Percentiles rank a stretch among this genome's conserved stretches.
These are phyloP conservation scores for Wallacemonas sp. DNA, from an alignment of 208 protist species.

Conservation along the genomic window DNA sequence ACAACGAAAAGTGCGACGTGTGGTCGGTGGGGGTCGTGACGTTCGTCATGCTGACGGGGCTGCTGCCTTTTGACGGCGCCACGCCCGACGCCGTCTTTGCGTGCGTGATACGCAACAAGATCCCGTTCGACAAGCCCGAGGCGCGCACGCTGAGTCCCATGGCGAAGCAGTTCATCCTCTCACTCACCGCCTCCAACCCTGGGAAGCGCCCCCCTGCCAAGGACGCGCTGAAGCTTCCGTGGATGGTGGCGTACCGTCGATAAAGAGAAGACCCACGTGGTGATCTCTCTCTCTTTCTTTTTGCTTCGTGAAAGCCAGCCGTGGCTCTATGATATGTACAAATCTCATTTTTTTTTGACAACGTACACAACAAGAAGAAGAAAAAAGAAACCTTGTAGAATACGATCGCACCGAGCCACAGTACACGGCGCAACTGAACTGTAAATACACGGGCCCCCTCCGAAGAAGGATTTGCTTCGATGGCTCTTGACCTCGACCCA, in stretches of 20 bases:
- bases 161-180: conserved; percentile 58
- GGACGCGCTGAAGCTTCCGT: conserved; percentile 65
- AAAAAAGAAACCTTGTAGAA: not conserved
- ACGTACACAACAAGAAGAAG: not conserved
- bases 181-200: conserved; percentile 57
- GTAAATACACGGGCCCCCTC: too few species aligned
- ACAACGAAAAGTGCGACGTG: conserved; percentile 90
- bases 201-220: conserved; percentile 57
- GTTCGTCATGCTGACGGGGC: conserved; percentile 82
- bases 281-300: too few species aligned
- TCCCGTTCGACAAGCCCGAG: conserved; percentile 68
- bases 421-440: too few species aligned
- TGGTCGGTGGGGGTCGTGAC: conserved; percentile 88
- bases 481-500: too few species aligned
- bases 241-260: conserved; percentile 32
- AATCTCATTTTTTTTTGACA: not conserved
- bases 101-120: conserved; percentile 43
- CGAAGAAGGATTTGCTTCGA: too few species aligned
- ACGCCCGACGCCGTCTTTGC: conserved; percentile 68
- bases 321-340: too few species aligned
- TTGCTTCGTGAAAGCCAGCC: too few species aligned
- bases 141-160: conserved; percentile 33
- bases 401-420: too few species aligned
- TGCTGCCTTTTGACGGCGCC: conserved; percentile 77
- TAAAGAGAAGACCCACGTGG: not conserved